phyloP scores from a whole-genome alignment of 768 basidiomycete species.

The Leccinum sublutescens region DNA sequence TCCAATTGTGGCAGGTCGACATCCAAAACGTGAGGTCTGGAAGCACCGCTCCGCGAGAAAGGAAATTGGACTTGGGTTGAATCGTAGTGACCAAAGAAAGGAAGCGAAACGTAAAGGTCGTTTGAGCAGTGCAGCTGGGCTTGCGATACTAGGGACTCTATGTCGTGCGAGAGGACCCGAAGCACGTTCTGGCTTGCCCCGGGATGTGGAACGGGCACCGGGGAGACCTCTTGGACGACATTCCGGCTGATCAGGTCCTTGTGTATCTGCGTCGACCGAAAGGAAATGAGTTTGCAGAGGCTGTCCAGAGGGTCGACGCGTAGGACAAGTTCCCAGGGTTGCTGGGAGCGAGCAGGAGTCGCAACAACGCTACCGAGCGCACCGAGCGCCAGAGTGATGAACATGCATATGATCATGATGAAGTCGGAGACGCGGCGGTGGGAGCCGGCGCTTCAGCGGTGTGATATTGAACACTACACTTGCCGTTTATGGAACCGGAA shows the following conservation, averaged over 20 bases:
- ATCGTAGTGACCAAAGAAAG: background rate
- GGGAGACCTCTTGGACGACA: constrained; percentile 11
- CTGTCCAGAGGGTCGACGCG: constrained; percentile 17
- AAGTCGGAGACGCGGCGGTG: background rate
- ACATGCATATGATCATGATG: constrained; percentile 15
- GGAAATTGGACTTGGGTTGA: constrained; percentile 16
- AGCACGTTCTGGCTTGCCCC: constrained; percentile 9
- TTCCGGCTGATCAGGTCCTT: constrained; percentile 15
- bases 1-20: constrained; percentile 45
- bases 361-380: constrained; percentile 5
- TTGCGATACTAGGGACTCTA: constrained; percentile 11
- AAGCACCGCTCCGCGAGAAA: constrained; percentile 3
- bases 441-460: background rate
- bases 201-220: constrained; percentile 12
- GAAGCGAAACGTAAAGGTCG: constrained; percentile 15
- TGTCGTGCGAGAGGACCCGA: constrained; percentile 22
- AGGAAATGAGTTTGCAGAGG: constrained; percentile 19
- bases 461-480: constrained; percentile 18
- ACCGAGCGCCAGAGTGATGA: constrained; percentile 2
- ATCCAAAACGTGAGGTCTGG: background rate
- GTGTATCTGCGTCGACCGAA: constrained; percentile 20
- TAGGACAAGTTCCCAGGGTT: constrained; percentile 54
- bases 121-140: constrained; percentile 26
- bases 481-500: constrained; percentile 25
- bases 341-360: constrained; percentile 46